Conservation (phyloP, 306 rosid species). For the Lathyrus tuberosus region DNA sequence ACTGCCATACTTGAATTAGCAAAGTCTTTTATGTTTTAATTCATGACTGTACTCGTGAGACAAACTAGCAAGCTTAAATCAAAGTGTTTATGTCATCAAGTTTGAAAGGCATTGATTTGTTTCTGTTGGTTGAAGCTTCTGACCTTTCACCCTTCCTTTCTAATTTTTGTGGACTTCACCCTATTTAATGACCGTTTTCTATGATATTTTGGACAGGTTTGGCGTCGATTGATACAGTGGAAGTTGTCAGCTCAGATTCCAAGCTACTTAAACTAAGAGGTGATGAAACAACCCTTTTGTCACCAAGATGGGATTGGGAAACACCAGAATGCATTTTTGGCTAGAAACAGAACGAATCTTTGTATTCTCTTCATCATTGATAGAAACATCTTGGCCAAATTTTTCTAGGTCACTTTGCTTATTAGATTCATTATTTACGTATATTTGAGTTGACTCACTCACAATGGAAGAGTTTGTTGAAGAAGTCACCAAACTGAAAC, state of each 20-base stretch:
- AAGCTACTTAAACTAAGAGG: slow-evolving; percentile 39
- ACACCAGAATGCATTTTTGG: slow-evolving; percentile 38
- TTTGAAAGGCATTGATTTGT: too few relatives aligned
- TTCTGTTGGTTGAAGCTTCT: too few relatives aligned
- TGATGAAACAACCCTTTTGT: slow-evolving; percentile 47
- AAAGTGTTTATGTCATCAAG: too few relatives aligned
- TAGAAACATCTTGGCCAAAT: slow-evolving; percentile 41
- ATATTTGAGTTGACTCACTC: slow-evolving; percentile 53
- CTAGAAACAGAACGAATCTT: slow-evolving; percentile 45
- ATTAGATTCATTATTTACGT: slow-evolving; percentile 38
- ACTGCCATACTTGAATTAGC: too few relatives aligned
- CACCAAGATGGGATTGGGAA: slow-evolving; percentile 47
- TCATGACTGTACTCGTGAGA: too few relatives aligned
- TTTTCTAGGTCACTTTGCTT: slow-evolving; percentile 39
- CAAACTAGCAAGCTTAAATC: too few relatives aligned
- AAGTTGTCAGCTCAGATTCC: slow-evolving; percentile 46
- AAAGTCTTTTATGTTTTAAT: too few relatives aligned
- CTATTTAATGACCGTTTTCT: too few relatives aligned
- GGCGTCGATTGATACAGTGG: slow-evolving; percentile 37
- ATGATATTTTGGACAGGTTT: too few relatives aligned
- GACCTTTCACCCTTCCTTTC: too few relatives aligned
- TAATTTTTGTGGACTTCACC: too few relatives aligned
- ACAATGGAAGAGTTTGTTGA: slow-evolving; percentile 46
- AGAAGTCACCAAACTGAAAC: slow-evolving; percentile 36
- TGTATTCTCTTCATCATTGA: slow-evolving; percentile 48